Evolutionary conservation across 139 green algal species (phyloP), one percentile per base, ranked within the genome.

Genomic region (Coelastrella sp.): DNA sequence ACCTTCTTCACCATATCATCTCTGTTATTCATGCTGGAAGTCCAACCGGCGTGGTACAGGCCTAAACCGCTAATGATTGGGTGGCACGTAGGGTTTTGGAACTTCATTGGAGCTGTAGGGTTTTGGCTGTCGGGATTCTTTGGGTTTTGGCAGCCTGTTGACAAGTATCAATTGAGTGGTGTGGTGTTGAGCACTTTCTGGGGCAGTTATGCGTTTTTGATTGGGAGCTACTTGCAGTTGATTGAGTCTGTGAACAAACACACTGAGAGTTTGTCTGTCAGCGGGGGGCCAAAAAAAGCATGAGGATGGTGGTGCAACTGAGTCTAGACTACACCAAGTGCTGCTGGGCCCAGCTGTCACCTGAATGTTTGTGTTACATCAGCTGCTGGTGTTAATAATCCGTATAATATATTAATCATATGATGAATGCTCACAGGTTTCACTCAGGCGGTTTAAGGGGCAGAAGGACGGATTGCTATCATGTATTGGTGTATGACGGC

Each of bases 151-250:
- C 27, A 65, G 6, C 83, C 83, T 15, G 19, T 63, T 80, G 83
- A 63, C n/a, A 61, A 7, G 83, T 63, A 65, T 8, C 83, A 88
- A 35, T 24, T 88, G 35, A 63, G 83, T 8, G 83, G 83, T 9
- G 79, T 27, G 8, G 65, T 74, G 10, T 20, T 78, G 11, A 79
- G 61, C 49, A 88, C 83, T 19, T 88, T 88, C 24, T 88, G 83
- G 83, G 83, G 83, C 83, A 80, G 83, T 61, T 88, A 88, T 78
- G 83, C 83, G 1, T 88, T 88, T 88, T 35, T 88, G 83, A 88
- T 88, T 20, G 83, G 83, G 11, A 88, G 83, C 14, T 88, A 88
- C 12, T 19, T 88, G 65, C 83, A 88, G 83, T 66, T 88, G 17
- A 25, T 88, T 56, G 83, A 88, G 35, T 11, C 83, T n/a, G 83